Conservation (phyloP, 2,329 filamentous ascomycete species). For the Penicillium occitanis region DNA sequence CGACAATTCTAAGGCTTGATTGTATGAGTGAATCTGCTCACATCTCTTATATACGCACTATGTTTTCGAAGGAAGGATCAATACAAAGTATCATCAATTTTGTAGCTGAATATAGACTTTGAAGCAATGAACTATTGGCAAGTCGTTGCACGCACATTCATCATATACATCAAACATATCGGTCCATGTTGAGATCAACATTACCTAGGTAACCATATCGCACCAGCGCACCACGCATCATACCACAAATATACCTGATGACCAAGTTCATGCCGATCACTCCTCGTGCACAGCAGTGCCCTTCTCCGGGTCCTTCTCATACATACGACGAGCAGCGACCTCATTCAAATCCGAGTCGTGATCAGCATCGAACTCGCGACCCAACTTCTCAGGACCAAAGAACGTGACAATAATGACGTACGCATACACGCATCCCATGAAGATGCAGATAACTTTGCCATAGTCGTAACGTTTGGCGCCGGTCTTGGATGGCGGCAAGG, state of each 20-base stretch:
- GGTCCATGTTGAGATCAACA: not conserved
- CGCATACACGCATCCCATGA: conserved; percentile 79
- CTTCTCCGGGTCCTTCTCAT: conserved; percentile 36
- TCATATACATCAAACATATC: not conserved
- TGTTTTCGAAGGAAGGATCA: not conserved
- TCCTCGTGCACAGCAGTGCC: conserved; percentile 18
- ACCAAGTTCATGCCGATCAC: not conserved
- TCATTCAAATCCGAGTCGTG: conserved; percentile 50
- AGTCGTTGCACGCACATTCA: not conserved
- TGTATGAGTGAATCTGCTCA: not conserved
- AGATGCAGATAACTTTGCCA: conserved; percentile 83
- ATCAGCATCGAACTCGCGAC: conserved; percentile 49
- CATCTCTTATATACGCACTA: not conserved
- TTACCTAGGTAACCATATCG: not conserved
- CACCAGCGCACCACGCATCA: not conserved
- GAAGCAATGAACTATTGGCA: not conserved
- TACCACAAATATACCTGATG: not conserved
- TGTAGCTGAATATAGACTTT: not conserved
- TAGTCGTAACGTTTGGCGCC: conserved; percentile 65
- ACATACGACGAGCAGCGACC: conserved; percentile 38
- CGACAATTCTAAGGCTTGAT: not conserved
- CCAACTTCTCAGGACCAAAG: conserved; percentile 50
- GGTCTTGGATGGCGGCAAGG: conserved; percentile 58
- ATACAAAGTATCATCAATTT: not conserved
- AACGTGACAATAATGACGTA: conserved; percentile 56